Conservation (phyloP, 2,329 filamentous ascomycete genomes). For the Daldinia sp. region DNA sequence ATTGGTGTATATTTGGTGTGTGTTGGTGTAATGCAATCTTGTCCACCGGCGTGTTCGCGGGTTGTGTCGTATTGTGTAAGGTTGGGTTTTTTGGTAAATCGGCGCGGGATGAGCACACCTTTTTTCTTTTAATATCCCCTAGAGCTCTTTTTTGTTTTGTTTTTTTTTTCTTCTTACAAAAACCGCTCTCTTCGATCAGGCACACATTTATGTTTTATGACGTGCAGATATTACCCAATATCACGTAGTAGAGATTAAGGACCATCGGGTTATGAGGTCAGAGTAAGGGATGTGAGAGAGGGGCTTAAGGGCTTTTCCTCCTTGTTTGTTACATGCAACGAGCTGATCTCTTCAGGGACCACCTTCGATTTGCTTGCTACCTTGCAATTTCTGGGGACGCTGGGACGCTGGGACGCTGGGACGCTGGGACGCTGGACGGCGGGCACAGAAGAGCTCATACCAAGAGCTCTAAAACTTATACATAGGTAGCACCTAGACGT, state of each 20-base stretch:
- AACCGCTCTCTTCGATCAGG: conserved; percentile 29
- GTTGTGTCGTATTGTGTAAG: neutral
- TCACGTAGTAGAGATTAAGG: conserved; percentile 27
- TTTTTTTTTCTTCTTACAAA: conserved; percentile 24
- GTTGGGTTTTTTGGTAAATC: neutral
- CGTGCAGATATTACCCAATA: conserved; percentile 44
- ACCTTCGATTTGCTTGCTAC: neutral
- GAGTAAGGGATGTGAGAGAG: conserved; percentile 20
- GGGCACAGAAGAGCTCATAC: neutral
- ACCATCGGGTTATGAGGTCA: conserved; percentile 33
- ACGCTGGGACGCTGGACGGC: no score
- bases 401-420: neutral
- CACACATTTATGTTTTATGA: conserved; percentile 37
- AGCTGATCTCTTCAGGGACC: conserved; percentile 7
- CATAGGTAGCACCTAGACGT: neutral
- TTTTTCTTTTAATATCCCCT: conserved; percentile 17
- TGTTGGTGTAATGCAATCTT: neutral
- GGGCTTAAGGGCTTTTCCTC: conserved; percentile 8
- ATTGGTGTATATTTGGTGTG: neutral
- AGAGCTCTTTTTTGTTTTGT: conserved; percentile 36
- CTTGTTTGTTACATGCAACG: conserved; percentile 4
- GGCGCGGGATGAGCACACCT: conserved; percentile 32
- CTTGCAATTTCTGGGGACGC: neutral
- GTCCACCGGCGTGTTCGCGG: neutral
- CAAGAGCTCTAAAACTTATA: conserved; percentile 7